Evolutionary conservation across 2,329 filamentous ascomycete species (phyloP), one percentile per base, ranked within the genome.

Genomic region (Endocalyx cinctus): DNA sequence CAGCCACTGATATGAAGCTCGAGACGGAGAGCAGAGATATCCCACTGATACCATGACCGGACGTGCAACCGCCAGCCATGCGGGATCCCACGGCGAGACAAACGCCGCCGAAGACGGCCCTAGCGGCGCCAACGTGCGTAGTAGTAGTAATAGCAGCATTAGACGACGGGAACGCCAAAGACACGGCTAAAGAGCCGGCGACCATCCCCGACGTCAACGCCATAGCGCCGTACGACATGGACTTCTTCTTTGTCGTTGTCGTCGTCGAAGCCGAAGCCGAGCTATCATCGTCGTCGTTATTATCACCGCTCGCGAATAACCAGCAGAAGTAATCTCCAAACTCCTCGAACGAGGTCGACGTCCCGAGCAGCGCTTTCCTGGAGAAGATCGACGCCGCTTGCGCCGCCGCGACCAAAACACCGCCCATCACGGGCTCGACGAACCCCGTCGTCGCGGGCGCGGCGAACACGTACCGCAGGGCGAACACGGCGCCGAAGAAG

Each of bases 31-130:
- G 60, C 39, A 79, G 60, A n/a, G 74, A 72, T 49, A 84, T 68
- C 0, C 81, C 81, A 38, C 74, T 82, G 42, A 85, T 77, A 0
- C 81, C 81, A 51, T 85, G 81, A 0, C 81, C 80, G 5, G 76
- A 80, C 0, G 80, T 82, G 43, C 81, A 85, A 0, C 81, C 81
- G 2, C 78, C 79, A 0, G 74, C 79, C 34, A 83, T 50, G 30
- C 79, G 69, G 2, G 77, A 66, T 1, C 81, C 81, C 7, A 84
- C 51, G 0, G 70, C 67, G 60, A 83, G 73, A 11, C 71, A 38
- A 4, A 71, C 60, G 0, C 80, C 81, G 2, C 80, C 80, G 0
- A 65, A 28, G 1, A 69, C 47, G 0, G 75, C 71, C 20, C 20
- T 8, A 8, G n/a, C n/a, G 8, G 8, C 8, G 8, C 8, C 20